These are phyloP conservation scores for Toxoplasma gondii DNA, from an alignment of 169 alveolate species.

Conservation along the genomic window DNA sequence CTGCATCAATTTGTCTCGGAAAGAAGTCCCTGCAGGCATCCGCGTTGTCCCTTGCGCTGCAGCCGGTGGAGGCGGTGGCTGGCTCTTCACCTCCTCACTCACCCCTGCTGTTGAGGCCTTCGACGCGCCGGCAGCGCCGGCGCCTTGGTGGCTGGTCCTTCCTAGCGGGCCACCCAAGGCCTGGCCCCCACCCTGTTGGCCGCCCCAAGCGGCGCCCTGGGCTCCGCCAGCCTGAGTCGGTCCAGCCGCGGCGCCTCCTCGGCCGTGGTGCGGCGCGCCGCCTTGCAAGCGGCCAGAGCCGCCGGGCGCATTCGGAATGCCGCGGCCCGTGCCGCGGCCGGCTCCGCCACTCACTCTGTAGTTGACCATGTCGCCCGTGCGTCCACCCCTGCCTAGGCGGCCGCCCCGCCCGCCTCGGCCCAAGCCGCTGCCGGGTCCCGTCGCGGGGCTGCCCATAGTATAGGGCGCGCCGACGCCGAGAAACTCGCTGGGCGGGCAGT, in stretches of 20 bases:
- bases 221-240: neutral
- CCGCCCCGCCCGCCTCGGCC: neutral
- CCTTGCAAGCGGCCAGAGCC: neutral
- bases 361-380: neutral
- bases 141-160: neutral
- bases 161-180: neutral
- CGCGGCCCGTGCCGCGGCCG: constrained; percentile 24
- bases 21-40: constrained; percentile 3
- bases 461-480: neutral
- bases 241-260: neutral
- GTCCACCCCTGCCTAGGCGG: neutral
- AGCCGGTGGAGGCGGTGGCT: constrained; percentile 38
- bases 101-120: neutral
- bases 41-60: neutral
- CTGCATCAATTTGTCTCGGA: constrained; percentile 29
- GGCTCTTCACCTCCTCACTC: constrained; percentile 12
- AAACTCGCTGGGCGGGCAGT: neutral
- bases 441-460: neutral
- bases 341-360: neutral
- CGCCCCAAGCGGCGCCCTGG: neutral
- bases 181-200: neutral
- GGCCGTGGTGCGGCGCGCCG: neutral
- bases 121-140: neutral
- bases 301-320: neutral
- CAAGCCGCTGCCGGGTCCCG: neutral